Conservation (phyloP, 306 rosid species). For the Vigna unguiculata region DNA sequence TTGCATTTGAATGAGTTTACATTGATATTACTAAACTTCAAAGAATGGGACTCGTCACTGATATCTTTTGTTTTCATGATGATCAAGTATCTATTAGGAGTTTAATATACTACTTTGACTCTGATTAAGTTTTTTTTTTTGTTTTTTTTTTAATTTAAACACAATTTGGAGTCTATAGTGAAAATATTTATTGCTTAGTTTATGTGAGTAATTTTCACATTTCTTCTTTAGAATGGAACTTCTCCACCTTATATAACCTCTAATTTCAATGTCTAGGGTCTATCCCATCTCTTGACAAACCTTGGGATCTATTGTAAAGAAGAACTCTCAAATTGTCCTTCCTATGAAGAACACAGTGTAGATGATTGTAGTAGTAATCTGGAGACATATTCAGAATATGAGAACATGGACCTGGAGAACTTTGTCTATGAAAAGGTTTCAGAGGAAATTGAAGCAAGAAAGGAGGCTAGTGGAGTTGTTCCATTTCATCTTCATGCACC, state of each 20-base stretch:
- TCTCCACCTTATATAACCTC: slow-evolving; percentile 6
- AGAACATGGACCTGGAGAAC: slow-evolving; percentile 95
- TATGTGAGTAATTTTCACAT: background rate
- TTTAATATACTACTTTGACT: background rate
- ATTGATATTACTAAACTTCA: slow-evolving; percentile 9
- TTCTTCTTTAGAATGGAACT: slow-evolving; percentile 35
- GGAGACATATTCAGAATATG: slow-evolving; percentile 78
- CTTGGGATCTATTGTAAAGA: slow-evolving; percentile 80
- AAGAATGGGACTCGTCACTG: background rate
- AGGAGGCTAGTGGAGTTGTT: slow-evolving; percentile 69
- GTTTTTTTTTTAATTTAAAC: background rate
- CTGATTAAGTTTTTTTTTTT: slow-evolving; percentile 2
- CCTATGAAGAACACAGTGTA: slow-evolving; percentile 66
- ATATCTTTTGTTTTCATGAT: slow-evolving; percentile 10
- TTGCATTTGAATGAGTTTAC: slow-evolving; percentile 24
- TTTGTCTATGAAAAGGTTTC: slow-evolving; percentile 84
- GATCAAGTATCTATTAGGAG: background rate
- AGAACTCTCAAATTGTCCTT: slow-evolving; percentile 66
- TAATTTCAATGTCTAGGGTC: slow-evolving; percentile 71
- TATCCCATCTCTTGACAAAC: slow-evolving; percentile 83
- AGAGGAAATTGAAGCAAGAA: slow-evolving; percentile 88
- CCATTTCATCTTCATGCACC: slow-evolving; percentile 88
- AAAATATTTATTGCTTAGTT: background rate
- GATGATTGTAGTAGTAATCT: slow-evolving; percentile 75
- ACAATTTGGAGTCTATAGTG: background rate